Evolutionary conservation across 2,329 filamentous ascomycete species (phyloP).

Genomic region (Diaporthe destruens): DNA sequence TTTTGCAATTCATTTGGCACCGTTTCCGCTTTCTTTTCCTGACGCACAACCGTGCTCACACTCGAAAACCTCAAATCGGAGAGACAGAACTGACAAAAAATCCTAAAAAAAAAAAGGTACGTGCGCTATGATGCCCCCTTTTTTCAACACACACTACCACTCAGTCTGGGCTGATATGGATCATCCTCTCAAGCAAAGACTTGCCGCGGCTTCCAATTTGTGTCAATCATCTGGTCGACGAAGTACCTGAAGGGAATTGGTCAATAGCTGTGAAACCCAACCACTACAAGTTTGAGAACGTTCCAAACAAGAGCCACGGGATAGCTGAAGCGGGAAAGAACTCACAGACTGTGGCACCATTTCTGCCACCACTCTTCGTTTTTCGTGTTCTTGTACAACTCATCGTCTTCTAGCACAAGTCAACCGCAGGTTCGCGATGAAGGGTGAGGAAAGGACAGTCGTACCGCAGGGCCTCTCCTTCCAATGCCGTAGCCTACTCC

Average conservation of each 20-base stretch:
- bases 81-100: not conserved
- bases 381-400: not conserved
- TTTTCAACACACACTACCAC: not conserved
- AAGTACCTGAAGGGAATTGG: slow-evolving; percentile 50
- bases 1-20: not conserved
- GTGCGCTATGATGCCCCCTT: not conserved
- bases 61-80: not conserved
- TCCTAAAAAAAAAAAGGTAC: not conserved
- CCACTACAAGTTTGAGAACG: not conserved
- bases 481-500: slow-evolving; percentile 46
- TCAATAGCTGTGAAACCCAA: not conserved
- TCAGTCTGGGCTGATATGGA: not conserved
- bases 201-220: slow-evolving; percentile 52
- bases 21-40: not conserved
- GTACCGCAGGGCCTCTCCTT: slow-evolving; percentile 32
- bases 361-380: not conserved
- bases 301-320: not conserved
- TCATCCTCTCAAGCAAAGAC: not conserved
- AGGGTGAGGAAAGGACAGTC: not conserved
- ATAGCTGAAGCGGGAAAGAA: not conserved
- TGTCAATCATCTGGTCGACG: slow-evolving; percentile 60
- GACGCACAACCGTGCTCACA: not conserved
- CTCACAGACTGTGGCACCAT: slow-evolving; percentile 43
- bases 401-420: not conserved
- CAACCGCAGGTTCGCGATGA: not conserved